Evolutionary conservation across 116 monocot genomes (phyloP), one percentile per base, ranked within the genome.

Genomic region (Trichopus zeylanicus): DNA sequence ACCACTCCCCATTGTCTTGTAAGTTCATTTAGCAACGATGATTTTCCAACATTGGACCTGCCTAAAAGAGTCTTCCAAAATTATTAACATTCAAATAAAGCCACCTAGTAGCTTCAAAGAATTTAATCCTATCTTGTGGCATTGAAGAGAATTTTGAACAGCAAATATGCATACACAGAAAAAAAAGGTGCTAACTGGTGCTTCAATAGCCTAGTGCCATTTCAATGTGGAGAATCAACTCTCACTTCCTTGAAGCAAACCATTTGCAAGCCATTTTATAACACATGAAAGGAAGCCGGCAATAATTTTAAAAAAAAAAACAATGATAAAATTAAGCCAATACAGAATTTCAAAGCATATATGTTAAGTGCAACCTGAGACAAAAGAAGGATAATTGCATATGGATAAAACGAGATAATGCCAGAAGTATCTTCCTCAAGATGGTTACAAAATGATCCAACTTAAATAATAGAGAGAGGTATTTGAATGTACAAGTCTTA

Each of bases 1-100:
- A 76, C 98, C 0, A 91, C 85, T 58, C 98, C 98, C 98, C 92
- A 98, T 51, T 98, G 98, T 57, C 98, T 91, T 48, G 98, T 98
- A 53, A 98, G 85, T 33, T 86, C 77, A 83, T 98, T 98, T 25
- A 98, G 73, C 48, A 98, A 53, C 31, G 98, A 98, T 7, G 98
- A 98, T 52, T 98, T 98, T 53, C 98, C 98, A 66, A 98, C 88
- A 76, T 98, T 98, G 73, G 98, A 98, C 64, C 82, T 85, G 31
- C 98, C 98, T 98, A 70, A 49, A n/a, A n/a, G n/a, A 18, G 26
- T 22, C 27, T 64, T 67, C 20, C 21, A 52, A 34, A 7, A 16
- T 65, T 56, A 57, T 61, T 51, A 39, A 12, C 18, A 61, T 2
- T n/a, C n/a, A n/a, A n/a, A n/a, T n/a, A n/a, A n/a, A n/a, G n/a